Conservation (phyloP, 192 early-diverging fungal genomes). For the Gonapodya prolifera region DNA sequence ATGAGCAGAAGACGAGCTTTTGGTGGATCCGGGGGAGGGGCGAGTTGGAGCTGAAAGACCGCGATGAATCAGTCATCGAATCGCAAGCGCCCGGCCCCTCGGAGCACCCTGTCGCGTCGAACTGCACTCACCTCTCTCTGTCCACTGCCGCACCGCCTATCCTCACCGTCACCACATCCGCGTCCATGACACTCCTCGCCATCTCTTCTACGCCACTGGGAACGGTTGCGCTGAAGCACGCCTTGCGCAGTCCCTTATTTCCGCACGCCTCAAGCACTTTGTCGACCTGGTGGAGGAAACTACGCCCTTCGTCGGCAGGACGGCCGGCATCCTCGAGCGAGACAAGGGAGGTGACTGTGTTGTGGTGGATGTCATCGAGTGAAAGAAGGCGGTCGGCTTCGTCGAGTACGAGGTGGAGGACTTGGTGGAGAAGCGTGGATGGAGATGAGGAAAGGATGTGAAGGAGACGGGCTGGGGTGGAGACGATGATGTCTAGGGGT, state of each 20-base stretch:
- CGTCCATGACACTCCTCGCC: constrained; percentile 80
- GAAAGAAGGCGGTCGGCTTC: constrained; percentile 77
- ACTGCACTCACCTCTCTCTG: constrained; percentile 33
- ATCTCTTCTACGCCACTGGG: constrained; percentile 81
- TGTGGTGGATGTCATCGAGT: constrained; percentile 25
- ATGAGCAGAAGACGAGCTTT: constrained; percentile 76
- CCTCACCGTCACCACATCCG: neutral
- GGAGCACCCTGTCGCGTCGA: constrained; percentile 54
- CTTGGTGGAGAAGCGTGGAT: constrained; percentile 61
- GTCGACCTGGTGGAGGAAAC: constrained; percentile 74
- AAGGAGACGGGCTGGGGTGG: constrained; percentile 84
- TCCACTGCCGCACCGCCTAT: neutral
- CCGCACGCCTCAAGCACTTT: constrained; percentile 80
- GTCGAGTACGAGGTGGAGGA: constrained; percentile 63
- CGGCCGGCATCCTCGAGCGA: neutral
- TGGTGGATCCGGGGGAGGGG: constrained; percentile 88
- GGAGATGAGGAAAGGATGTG: constrained; percentile 63
- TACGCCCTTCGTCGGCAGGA: neutral
- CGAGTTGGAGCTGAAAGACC: constrained; percentile 48
- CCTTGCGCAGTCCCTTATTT: constrained; percentile 55
- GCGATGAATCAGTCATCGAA: neutral
- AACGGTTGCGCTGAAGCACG: constrained; percentile 89
- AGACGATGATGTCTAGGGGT: constrained; percentile 74
- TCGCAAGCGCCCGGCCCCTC: neutral
- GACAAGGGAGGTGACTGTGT: neutral